A percentile compares a stretch with the other conserved stretches of the same genome.
These are phyloP conservation scores for Moesziomyces parantarcticus DNA, from an alignment of 1,284 basidiomycete genomes.

Conservation along the genomic window DNA sequence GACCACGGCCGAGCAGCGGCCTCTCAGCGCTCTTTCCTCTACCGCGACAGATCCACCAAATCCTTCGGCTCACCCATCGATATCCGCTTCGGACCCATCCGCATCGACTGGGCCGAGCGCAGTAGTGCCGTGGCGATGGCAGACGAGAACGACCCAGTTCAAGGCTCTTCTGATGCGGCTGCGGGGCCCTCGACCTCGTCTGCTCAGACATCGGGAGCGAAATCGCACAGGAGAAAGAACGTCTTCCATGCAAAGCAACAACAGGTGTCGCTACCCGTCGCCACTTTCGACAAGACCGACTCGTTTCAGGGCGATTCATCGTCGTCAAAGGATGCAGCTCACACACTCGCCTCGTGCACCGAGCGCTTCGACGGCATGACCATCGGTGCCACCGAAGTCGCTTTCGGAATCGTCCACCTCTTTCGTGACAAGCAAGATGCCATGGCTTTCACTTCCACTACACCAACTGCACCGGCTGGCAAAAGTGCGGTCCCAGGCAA, in stretches of 20 bases:
- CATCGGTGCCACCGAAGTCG: slow-evolving; percentile 57
- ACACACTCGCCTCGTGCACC: slow-evolving; percentile 12
- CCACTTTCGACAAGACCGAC: slow-evolving; percentile 50
- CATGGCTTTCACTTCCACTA: neutral
- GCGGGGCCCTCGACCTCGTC: slow-evolving; percentile 1
- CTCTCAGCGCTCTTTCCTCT: slow-evolving; percentile 23
- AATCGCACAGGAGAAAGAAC: slow-evolving; percentile 22
- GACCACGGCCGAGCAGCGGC: slow-evolving; percentile 22
- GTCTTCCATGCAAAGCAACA: slow-evolving; percentile 43
- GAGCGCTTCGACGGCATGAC: slow-evolving; percentile 34
- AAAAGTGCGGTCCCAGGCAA: neutral
- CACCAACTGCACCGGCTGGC: slow-evolving; percentile 1
- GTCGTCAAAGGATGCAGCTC: slow-evolving; percentile 2
- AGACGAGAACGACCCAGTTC: slow-evolving; percentile 12
- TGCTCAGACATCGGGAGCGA: slow-evolving; percentile 1
- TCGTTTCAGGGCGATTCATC: slow-evolving; percentile 49
- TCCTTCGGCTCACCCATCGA: slow-evolving; percentile 49
- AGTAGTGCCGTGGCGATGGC: neutral
- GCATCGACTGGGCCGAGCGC: slow-evolving; percentile 54
- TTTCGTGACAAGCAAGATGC: slow-evolving; percentile 57
- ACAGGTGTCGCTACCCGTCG: slow-evolving; percentile 42
- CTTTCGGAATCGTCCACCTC: slow-evolving; percentile 66
- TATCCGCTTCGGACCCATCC: slow-evolving; percentile 53
- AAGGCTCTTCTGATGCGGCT: slow-evolving; percentile 2
- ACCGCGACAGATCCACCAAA: slow-evolving; percentile 17